These are phyloP conservation scores for Cystobasidium onofrii DNA, from an alignment of 768 basidiomycete genomes.

Conservation along the genomic window DNA sequence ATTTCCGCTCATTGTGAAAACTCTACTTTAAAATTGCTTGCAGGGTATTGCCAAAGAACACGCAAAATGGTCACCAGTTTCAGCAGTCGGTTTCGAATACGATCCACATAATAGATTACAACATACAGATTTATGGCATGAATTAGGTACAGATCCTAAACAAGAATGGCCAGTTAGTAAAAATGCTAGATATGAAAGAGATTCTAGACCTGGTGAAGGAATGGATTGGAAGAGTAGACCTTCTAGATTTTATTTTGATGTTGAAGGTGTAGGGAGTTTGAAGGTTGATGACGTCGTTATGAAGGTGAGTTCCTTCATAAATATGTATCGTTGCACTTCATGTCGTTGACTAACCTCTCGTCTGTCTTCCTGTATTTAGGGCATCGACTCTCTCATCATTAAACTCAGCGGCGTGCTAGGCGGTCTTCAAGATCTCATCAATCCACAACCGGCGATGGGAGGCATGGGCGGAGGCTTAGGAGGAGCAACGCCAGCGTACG, in stretches of 20 bases:
- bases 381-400: conserved; percentile 40
- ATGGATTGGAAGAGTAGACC: conserved; percentile 57
- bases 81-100: conserved; percentile 91
- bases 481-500: neutral
- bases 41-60: conserved; percentile 97
- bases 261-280: conserved; percentile 87
- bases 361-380: neutral
- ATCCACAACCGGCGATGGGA: neutral
- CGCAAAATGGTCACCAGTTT: conserved; percentile 96
- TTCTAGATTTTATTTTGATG: conserved; percentile 82
- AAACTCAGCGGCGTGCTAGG: conserved; percentile 36
- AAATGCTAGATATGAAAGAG: conserved; percentile 51
- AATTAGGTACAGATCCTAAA: conserved; percentile 57
- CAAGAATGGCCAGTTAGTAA: conserved; percentile 85
- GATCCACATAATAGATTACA: conserved; percentile 95
- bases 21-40: no score
- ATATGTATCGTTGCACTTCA: no score
- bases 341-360: neutral
- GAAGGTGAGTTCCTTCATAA: conserved; percentile 63
- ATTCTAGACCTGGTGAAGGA: conserved; percentile 28
- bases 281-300: conserved; percentile 80
- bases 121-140: conserved; percentile 93
- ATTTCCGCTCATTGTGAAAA: no score
- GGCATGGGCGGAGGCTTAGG: conserved; percentile 5
- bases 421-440: conserved; percentile 35